Evolutionary conservation across 1,284 basidiomycete species (phyloP).

Genomic region (Trichosporon coremiiforme): DNA sequence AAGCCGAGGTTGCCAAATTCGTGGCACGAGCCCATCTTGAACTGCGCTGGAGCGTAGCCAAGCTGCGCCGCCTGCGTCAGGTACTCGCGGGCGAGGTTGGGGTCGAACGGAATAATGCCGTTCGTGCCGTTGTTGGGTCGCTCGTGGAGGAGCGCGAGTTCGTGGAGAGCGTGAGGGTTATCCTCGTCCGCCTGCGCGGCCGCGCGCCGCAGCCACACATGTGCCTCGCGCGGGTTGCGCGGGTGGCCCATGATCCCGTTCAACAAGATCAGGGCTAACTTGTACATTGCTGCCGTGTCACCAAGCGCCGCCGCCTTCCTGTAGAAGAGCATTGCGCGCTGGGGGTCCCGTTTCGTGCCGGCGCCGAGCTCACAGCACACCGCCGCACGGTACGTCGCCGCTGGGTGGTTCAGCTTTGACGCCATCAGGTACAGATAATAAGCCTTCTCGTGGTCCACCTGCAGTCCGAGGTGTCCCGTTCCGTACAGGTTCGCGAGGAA

Average conservation of each 20-base stretch:
- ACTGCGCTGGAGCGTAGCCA: conserved; percentile 90
- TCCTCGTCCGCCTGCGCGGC: conserved; percentile 98
- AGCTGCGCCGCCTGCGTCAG: conserved; percentile 91
- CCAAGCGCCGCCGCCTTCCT: conserved; percentile 93
- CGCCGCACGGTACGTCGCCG: conserved; percentile 94
- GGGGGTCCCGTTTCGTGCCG: conserved; percentile 86
- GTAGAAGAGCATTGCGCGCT: conserved; percentile 91
- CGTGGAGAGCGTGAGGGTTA: conserved; percentile 96
- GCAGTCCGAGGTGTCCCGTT: conserved; percentile 88
- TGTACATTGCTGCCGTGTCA: conserved; percentile 99
- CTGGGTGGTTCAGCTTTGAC: conserved; percentile 93
- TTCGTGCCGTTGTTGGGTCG: conserved; percentile 54
- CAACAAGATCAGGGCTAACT: conserved; percentile 92
- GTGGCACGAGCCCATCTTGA: conserved; percentile 91
- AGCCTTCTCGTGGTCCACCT: conserved; percentile 95
- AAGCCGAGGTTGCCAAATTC: conserved; percentile 90
- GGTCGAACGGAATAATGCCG: conserved; percentile 57
- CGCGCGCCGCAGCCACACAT: conserved; percentile 91
- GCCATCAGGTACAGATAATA: conserved; percentile 99
- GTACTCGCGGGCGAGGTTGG: conserved; percentile 73
- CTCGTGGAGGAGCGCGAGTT: conserved; percentile 91
- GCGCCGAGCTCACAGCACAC: conserved; percentile 99
- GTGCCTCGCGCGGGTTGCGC: conserved; percentile 84
- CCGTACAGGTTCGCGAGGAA: conserved; percentile 98
- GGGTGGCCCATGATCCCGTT: conserved; percentile 81